A percentile compares a stretch with the other conserved stretches of the same genome.
phyloP scores from a whole-genome alignment of 225 moss, liverwort and hornwort species.

The Pseudisothecium myosuroides region DNA sequence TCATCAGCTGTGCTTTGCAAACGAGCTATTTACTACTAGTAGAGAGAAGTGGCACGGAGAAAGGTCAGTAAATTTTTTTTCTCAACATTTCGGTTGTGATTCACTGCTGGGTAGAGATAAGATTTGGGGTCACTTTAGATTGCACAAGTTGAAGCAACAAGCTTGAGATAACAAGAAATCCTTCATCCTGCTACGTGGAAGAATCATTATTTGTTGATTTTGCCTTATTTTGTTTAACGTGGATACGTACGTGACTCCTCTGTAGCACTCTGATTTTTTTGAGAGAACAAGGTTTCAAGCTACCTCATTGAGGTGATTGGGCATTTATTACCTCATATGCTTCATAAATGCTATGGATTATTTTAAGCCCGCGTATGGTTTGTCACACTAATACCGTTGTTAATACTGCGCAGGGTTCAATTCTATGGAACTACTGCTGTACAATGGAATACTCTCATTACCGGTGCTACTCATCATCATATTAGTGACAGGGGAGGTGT shows the following conservation, averaged over 20 bases:
- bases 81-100: not conserved
- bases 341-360: not conserved
- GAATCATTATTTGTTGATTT: not conserved
- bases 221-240: not conserved
- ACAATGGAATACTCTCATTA: slow-evolving; percentile 53
- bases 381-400: not conserved
- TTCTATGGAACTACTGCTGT: slow-evolving; percentile 47
- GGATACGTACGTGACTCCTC: not conserved
- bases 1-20: slow-evolving; percentile 53
- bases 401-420: slow-evolving; percentile 32
- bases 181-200: not conserved
- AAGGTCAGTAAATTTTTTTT: slow-evolving; percentile 10
- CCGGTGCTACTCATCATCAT: slow-evolving; percentile 46
- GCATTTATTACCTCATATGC: not conserved
- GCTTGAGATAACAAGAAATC: not conserved
- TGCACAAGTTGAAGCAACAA: not conserved
- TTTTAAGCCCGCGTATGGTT: not conserved
- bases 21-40: slow-evolving; percentile 47
- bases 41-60: slow-evolving; percentile 47
- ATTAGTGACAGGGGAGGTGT: slow-evolving; percentile 38
- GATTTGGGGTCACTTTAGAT: not conserved
- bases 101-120: not conserved
- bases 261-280: not conserved
- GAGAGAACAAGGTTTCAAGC: not conserved
- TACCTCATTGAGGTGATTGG: not conserved